phyloP scores from a whole-genome alignment of 2,329 filamentous ascomycete species.

The Stenocarpella maydis region DNA sequence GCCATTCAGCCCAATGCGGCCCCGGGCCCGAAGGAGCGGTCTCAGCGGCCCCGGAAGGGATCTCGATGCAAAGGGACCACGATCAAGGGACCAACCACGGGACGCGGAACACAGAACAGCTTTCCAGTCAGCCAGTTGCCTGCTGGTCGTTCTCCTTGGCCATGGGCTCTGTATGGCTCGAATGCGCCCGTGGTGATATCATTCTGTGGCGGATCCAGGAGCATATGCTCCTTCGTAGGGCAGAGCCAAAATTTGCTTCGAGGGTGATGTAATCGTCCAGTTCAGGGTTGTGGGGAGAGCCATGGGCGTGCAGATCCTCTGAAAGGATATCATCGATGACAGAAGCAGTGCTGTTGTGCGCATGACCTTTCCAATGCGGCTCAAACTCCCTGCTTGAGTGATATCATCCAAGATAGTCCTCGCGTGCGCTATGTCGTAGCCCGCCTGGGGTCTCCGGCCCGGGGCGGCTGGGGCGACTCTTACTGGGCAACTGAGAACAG shows the following conservation, averaged over 20 bases:
- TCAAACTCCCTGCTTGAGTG: conserved; percentile 17
- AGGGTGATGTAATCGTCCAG: conserved; percentile 7
- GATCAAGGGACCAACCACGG: neutral
- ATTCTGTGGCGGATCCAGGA: neutral
- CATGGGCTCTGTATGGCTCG: neutral
- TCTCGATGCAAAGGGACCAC: neutral
- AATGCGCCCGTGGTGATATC: conserved; percentile 4
- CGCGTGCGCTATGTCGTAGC: neutral
- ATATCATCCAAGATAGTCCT: conserved; percentile 28
- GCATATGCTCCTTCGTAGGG: conserved; percentile 13
- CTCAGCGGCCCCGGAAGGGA: neutral
- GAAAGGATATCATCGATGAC: neutral
- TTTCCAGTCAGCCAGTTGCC: neutral
- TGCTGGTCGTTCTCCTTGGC: neutral
- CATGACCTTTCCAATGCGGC: neutral
- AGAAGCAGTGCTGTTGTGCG: neutral
- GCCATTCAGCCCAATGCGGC: neutral
- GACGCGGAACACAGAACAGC: neutral
- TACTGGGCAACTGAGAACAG: neutral
- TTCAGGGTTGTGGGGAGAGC: neutral
- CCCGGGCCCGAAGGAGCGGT: neutral
- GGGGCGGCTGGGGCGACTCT: conserved; percentile 14
- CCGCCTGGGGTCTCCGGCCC: conserved; percentile 19
- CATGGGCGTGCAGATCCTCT: conserved; percentile 1
- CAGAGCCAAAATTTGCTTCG: conserved; percentile 7